A percentile compares a stretch with the other conserved stretches of the same genome.
Conservation (phyloP, 2,329 filamentous ascomycete genomes). For the Myriosclerotinia curreyana region DNA sequence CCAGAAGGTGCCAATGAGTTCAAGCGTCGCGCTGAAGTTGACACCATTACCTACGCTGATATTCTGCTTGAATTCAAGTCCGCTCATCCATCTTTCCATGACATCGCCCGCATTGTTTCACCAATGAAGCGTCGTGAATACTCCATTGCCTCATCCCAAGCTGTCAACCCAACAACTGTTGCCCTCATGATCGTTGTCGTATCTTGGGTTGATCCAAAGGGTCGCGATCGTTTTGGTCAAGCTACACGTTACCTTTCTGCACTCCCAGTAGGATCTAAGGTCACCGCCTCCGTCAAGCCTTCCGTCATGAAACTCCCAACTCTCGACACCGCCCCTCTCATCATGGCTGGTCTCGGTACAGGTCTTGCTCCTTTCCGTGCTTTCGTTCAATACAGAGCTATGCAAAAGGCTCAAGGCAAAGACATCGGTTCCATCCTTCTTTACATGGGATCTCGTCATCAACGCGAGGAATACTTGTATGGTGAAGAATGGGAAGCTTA, state of each 20-base stretch:
- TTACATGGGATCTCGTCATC: constrained; percentile 95
- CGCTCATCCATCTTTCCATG: constrained; percentile 82
- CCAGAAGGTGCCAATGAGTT: constrained; percentile 83
- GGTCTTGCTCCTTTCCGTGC: constrained; percentile 98
- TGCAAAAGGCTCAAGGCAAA: constrained; percentile 97
- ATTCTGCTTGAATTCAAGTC: constrained; percentile 86
- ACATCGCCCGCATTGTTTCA: constrained; percentile 80
- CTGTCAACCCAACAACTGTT: constrained; percentile 85
- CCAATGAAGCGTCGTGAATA: constrained; percentile 97
- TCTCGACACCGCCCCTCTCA: constrained; percentile 84
- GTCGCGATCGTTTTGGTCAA: constrained; percentile 87
- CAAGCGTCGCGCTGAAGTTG: constrained; percentile 86
- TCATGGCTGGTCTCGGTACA: constrained; percentile 98
- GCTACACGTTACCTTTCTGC: constrained; percentile 84
- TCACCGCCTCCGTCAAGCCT: constrained; percentile 94
- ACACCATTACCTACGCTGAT: constrained; percentile 88
- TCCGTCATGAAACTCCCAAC: constrained; percentile 98
- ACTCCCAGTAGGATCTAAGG: constrained; percentile 69
- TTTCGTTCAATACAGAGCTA: constrained; percentile 95
- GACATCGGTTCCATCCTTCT: constrained; percentile 89
- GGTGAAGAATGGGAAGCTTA: constrained; percentile 99
- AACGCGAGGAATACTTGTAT: constrained; percentile 97
- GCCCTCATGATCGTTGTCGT: constrained; percentile 96
- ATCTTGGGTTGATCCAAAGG: constrained; percentile 85
- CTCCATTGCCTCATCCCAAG: constrained; percentile 97